Conservation (phyloP, 345 rosid genomes). For the Aethionema arabicum region DNA sequence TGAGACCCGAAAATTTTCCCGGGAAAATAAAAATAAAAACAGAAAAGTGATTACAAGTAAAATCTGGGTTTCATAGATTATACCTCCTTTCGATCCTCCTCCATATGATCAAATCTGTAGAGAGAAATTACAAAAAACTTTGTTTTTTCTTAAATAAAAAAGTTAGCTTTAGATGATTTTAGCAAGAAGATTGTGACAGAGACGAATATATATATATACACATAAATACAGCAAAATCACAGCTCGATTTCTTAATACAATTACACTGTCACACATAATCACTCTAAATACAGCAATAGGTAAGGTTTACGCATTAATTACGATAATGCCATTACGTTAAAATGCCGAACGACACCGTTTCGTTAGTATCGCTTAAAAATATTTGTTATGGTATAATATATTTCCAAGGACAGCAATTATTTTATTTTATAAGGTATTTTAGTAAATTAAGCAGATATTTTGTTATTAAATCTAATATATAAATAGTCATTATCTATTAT, state of each 20-base stretch:
- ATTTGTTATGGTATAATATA: no score
- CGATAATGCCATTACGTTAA: slow-evolving; percentile 4
- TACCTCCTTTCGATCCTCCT: slow-evolving; percentile 66
- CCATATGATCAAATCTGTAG: slow-evolving; percentile 43
- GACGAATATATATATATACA: slow-evolving; percentile 16
- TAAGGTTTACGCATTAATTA: background rate
- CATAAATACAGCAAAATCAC: slow-evolving; percentile 28
- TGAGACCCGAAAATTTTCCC: no score
- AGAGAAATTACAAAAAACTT: background rate
- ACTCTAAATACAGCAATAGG: background rate
- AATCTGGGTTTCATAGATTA: background rate
- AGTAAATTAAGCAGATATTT: no score
- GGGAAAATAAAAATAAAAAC: background rate
- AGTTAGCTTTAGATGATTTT: slow-evolving; percentile 5
- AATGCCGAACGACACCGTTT: no score
- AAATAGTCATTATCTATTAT: no score
- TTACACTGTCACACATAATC: slow-evolving; percentile 1
- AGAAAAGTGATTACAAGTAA: background rate
- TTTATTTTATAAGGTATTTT: no score
- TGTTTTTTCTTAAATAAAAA: background rate
- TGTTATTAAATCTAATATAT: no score
- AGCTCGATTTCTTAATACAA: slow-evolving; percentile 24
- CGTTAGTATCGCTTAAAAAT: no score
- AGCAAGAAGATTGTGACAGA: background rate
- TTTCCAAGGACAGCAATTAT: no score